phyloP scores from a whole-genome alignment of 1,139 yeast genomes.

The Yamadazyma jaroonii region DNA sequence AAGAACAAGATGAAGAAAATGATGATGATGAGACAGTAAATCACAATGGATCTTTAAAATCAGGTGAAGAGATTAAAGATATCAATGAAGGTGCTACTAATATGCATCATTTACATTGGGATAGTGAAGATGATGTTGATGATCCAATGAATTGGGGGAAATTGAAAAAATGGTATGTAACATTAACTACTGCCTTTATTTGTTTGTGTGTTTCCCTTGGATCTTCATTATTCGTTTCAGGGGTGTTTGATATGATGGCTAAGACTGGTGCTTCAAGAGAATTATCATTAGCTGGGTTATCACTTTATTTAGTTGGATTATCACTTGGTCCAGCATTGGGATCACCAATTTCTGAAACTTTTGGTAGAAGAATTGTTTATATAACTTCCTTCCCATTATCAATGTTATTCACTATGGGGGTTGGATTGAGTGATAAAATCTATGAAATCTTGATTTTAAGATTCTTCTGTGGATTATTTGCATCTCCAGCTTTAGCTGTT shows the following conservation, averaged over 20 bases:
- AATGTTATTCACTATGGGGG: constrained; percentile 75
- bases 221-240: constrained; percentile 64
- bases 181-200: constrained; percentile 58
- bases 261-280: constrained; percentile 54
- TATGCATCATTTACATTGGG: constrained; percentile 52
- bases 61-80: not conserved
- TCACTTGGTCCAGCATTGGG: constrained; percentile 71
- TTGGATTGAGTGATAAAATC: constrained; percentile 60
- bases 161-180: constrained; percentile 61
- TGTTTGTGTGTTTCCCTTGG: constrained; percentile 72
- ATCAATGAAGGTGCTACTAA: not conserved
- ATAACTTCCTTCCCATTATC: constrained; percentile 59
- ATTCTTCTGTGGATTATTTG: constrained; percentile 75
- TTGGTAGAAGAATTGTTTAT: constrained; percentile 68
- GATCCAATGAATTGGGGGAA: constrained; percentile 67
- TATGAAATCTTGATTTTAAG: constrained; percentile 62
- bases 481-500: constrained; percentile 82
- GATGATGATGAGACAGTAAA: not conserved
- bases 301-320: constrained; percentile 68
- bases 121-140: constrained; percentile 53
- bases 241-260: constrained; percentile 50
- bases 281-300: constrained; percentile 61
- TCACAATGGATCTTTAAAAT: no score
- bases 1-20: not conserved
- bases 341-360: constrained; percentile 76